A percentile compares a stretch with the other conserved stretches of the same genome.
Evolutionary conservation across 176 grass and related monocot genomes (phyloP).

Genomic region (Typha latifolia): DNA sequence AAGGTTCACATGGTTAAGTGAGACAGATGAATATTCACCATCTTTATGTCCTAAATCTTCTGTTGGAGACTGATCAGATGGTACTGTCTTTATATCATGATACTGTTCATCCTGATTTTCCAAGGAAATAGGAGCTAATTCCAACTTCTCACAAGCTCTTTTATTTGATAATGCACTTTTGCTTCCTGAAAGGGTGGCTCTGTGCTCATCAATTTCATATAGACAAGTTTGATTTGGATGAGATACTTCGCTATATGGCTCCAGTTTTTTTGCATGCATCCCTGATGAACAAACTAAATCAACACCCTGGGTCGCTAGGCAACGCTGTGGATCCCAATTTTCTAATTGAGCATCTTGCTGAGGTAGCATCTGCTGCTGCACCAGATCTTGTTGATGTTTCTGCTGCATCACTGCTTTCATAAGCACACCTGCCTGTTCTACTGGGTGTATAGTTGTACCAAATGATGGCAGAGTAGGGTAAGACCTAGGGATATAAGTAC

Average conservation of each 20-base stretch:
- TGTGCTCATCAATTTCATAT: conserved; percentile 31
- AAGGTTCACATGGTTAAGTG: conserved; percentile 26
- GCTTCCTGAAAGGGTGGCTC: conserved; percentile 26
- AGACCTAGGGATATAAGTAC: conserved; percentile 28
- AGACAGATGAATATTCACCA: conserved; percentile 34
- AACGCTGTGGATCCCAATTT: conserved; percentile 20
- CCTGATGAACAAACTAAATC: conserved; percentile 20
- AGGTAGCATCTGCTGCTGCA: too few relatives aligned
- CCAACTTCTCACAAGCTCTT: conserved; percentile 39
- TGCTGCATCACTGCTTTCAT: conserved; percentile 22
- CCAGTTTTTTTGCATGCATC: conserved; percentile 26
- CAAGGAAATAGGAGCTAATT: conserved; percentile 32
- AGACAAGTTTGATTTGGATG: conserved; percentile 30
- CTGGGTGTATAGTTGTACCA: conserved; percentile 24
- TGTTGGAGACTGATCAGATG: background rate
- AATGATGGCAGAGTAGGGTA: conserved; percentile 15
- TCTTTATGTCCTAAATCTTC: conserved; percentile 18
- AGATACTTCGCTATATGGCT: conserved; percentile 15
- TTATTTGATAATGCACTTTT: conserved; percentile 36
- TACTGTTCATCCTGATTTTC: conserved; percentile 24
- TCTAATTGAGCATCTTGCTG: conserved; percentile 13
- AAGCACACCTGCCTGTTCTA: conserved; percentile 23
- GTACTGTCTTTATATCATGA: conserved; percentile 18
- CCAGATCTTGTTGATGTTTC: conserved; percentile 5
- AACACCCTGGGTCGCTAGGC: conserved; percentile 11